phyloP scores from a whole-genome alignment of 768 basidiomycete species.

The Coprinopsis sp. region DNA sequence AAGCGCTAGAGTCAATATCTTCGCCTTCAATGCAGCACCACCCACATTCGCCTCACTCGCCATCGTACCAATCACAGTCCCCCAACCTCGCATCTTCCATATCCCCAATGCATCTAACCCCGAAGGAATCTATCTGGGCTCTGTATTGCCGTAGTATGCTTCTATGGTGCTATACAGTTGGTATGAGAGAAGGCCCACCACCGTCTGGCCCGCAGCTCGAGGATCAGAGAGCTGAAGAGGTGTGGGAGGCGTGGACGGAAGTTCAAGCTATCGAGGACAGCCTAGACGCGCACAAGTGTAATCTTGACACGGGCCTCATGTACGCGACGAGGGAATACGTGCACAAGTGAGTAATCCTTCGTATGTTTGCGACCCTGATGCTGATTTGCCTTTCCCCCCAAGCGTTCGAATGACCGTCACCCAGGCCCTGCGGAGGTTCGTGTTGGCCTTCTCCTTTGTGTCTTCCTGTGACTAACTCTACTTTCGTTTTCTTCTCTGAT shows the following conservation, averaged over 20 bases:
- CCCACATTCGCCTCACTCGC: conserved; percentile 7
- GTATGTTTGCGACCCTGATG: conserved; percentile 7
- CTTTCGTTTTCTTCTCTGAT: neutral
- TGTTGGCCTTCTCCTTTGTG: conserved; percentile 16
- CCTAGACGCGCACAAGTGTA: conserved; percentile 64
- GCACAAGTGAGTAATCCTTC: conserved; percentile 53
- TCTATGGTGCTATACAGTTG: conserved; percentile 68
- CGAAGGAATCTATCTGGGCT: conserved; percentile 77
- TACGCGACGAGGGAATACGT: conserved; percentile 69
- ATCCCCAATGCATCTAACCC: conserved; percentile 32
- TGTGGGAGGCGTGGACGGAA: conserved; percentile 63
- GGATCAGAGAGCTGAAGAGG: conserved; percentile 33
- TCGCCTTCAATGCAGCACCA: neutral
- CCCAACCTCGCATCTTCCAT: too few relatives aligned
- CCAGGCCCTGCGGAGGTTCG: conserved; percentile 58
- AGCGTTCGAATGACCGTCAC: conserved; percentile 65
- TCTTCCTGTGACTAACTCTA: neutral
- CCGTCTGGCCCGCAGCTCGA: neutral
- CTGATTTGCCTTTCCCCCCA: conserved; percentile 13
- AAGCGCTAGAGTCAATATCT: conserved; percentile 45
- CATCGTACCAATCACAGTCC: conserved; percentile 29
- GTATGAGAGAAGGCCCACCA: conserved; percentile 36
- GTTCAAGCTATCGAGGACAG: conserved; percentile 62
- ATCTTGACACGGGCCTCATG: conserved; percentile 60
- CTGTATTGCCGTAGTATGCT: conserved; percentile 80